Conservation (phyloP, 2,329 filamentous ascomycete species). For the Aspergillus oerlinghausenensis region DNA sequence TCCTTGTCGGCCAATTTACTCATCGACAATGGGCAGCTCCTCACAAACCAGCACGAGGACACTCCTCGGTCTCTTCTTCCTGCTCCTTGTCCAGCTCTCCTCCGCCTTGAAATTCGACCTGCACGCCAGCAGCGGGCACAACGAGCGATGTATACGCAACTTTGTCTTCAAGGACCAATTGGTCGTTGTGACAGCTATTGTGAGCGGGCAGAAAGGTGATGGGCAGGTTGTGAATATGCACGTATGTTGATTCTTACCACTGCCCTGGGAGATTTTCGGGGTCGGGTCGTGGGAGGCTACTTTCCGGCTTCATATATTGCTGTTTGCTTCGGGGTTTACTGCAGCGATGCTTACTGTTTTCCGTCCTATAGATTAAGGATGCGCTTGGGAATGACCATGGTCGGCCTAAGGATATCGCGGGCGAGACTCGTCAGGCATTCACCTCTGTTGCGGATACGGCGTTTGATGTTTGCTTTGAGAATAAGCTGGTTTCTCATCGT, state of each 20-base stretch:
- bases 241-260: conserved; percentile 47
- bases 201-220: conserved; percentile 82
- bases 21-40: conserved; percentile 26
- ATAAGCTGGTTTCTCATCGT: conserved; percentile 64
- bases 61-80: conserved; percentile 27
- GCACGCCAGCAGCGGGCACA: conserved; percentile 59
- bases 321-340: background rate
- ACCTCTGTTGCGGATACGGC: conserved; percentile 86
- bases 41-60: conserved; percentile 27
- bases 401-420: conserved; percentile 81
- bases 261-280: background rate
- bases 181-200: conserved; percentile 88
- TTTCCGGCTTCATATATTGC: background rate
- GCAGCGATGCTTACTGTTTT: conserved; percentile 6
- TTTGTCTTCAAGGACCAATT: conserved; percentile 89
- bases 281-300: conserved; percentile 7
- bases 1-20: conserved; percentile 10
- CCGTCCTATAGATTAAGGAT: conserved; percentile 71
- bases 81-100: conserved; percentile 36
- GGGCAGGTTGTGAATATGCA: conserved; percentile 93
- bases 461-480: conserved; percentile 97
- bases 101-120: conserved; percentile 91
- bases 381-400: conserved; percentile 95
- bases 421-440: conserved; percentile 90
- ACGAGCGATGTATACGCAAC: conserved; percentile 91